phyloP scores from a whole-genome alignment of 768 basidiomycete species.

The Termitomyces sp. region DNA sequence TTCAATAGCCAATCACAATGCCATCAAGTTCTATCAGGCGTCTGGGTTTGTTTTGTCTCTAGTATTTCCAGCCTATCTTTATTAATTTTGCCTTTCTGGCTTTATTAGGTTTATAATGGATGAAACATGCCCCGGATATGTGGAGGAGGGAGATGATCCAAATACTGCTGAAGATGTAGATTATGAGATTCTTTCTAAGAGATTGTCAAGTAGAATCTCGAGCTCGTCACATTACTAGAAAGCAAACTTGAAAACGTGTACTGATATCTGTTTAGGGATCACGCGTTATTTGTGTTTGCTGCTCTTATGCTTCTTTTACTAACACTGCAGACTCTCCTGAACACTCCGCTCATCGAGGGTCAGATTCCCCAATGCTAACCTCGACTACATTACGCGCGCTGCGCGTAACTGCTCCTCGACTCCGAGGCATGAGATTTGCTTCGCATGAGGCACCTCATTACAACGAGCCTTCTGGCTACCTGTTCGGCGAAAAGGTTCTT shows the following conservation, averaged over 20 bases:
- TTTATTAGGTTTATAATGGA: constrained; percentile 49
- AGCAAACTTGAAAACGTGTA: too few species aligned
- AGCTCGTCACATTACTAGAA: not conserved
- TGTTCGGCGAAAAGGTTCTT: constrained; percentile 87
- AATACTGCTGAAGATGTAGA: constrained; percentile 31
- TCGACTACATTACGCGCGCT: constrained; percentile 46
- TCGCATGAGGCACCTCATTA: constrained; percentile 80
- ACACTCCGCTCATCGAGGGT: constrained; percentile 4
- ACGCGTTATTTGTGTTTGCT: constrained; percentile 14
- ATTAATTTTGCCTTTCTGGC: not conserved
- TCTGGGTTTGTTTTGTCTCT: constrained; percentile 42
- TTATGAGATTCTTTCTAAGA: constrained; percentile 44
- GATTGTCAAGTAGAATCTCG: not conserved
- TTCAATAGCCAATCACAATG: constrained; percentile 39
- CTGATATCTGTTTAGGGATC: not conserved
- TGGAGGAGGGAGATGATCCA: constrained; percentile 22
- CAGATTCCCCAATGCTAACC: constrained; percentile 35
- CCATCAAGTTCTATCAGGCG: constrained; percentile 48
- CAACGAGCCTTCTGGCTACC: constrained; percentile 83
- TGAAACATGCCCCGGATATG: constrained; percentile 45
- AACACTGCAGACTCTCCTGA: constrained; percentile 12
- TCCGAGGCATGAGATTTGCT: constrained; percentile 47
- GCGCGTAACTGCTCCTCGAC: constrained; percentile 33
- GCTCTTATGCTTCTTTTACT: constrained; percentile 10
- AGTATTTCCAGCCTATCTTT: not conserved